Base-by-base conservation (phyloP, 2,329 filamentous ascomycete species). In the Colletotrichum lentis region DNA sequence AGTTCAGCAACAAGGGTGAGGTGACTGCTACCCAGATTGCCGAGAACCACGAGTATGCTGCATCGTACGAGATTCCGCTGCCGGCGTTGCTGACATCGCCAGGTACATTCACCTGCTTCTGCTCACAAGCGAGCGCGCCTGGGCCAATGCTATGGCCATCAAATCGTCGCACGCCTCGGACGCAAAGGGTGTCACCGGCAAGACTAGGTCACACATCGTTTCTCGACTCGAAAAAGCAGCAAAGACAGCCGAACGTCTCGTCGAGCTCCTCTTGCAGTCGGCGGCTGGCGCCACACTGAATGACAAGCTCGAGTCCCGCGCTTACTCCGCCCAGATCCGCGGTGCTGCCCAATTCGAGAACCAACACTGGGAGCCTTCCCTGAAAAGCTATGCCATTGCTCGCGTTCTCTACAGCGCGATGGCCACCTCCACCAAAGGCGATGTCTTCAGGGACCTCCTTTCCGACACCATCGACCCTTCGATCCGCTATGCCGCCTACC, bases 91-190 rank as follows among this genome's bases (percentile, higher is more conserved):
- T 58, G 37, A 55, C 67, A 72, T 67, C 18, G 53, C 43, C 73
- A 96, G 93, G 79, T 92, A 90, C 80, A 87, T 90, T 56, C 85
- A 91, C 72, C 84, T 97, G n/a, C 84, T 95, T 39, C 85, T 99
- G 64, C 88, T 97, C 75, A 92, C 89, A 46, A 90, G 94, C 69
- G 96, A 99, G 82, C 88, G 96, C 71, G 93, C 94, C 59, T 98
- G 94, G 93, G 95, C 96, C 44, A 91, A 97, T 78, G 95, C 94
- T 66, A 96, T 98, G 94, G 89, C 91, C 76, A 93, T 97, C 86
- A 97, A 97, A 80, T 87, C 93, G 4, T 83, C 88, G 22, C 93
- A 96, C 77, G 88, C 92, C 46, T 86, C 91, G 73, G 93, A 96
- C 73, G 89, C 90, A 69, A 92, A 93, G 78, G 90, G 90, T 56